These are phyloP conservation scores for Fraxinus sp. DNA, from an alignment of 305 asterid species.

Conservation along the genomic window DNA sequence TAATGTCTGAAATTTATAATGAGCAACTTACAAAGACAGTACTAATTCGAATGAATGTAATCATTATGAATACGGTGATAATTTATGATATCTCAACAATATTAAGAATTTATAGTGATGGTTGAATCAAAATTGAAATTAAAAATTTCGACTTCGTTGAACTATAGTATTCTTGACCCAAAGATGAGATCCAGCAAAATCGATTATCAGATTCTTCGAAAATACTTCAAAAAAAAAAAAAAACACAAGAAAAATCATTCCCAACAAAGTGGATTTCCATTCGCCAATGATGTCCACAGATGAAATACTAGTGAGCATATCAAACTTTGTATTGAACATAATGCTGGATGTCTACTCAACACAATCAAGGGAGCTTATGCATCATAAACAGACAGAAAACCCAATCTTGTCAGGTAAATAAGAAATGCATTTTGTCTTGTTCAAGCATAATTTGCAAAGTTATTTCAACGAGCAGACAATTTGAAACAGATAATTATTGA, in stretches of 20 bases:
- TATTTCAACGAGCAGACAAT: neutral
- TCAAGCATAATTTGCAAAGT: neutral
- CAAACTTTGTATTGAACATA: neutral
- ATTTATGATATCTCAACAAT: neutral
- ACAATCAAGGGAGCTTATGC: neutral
- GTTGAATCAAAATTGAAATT: neutral
- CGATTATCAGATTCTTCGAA: no score
- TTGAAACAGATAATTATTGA: neutral
- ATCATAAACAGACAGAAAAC: neutral
- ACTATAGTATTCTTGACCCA: no score
- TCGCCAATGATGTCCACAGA: neutral
- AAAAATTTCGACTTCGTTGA: no score
- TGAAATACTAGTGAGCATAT: neutral
- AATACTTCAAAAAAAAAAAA: no score
- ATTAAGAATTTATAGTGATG: neutral
- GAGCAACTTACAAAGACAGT: neutral
- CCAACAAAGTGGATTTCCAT: neutral
- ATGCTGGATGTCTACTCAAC: neutral
- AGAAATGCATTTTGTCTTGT: neutral
- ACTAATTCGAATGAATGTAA: neutral
- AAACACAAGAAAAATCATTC: no score
- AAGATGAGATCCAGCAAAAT: no score
- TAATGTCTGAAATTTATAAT: neutral
- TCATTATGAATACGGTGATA: neutral
- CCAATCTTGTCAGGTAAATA: neutral